These are phyloP conservation scores for Umbilicus rupestris DNA, from an alignment of 164 flowering plant genomes.

Conservation along the genomic window DNA sequence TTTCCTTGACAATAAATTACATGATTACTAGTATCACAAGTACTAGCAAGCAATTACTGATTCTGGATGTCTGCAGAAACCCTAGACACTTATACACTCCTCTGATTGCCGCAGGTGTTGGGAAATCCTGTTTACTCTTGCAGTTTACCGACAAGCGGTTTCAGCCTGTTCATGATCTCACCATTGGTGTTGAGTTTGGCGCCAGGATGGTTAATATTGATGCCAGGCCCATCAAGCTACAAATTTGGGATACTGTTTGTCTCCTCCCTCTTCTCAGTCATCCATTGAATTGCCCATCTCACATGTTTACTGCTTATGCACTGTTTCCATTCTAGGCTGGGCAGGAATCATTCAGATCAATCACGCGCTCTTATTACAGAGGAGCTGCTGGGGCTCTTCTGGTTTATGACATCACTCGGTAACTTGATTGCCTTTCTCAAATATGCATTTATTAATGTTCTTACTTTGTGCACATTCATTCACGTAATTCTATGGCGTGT, in stretches of 20 bases:
- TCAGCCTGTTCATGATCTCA: constrained; percentile 66
- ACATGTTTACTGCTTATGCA: not conserved
- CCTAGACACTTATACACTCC: too few relatives aligned
- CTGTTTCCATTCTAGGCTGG: constrained; percentile 43
- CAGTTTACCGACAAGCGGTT: constrained; percentile 73
- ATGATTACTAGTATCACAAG: not conserved
- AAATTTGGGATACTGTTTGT: constrained; percentile 60
- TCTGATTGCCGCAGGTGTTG: constrained; percentile 35
- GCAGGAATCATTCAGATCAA: constrained; percentile 67
- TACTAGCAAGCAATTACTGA: too few relatives aligned
- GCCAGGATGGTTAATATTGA: constrained; percentile 66
- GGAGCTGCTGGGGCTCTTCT: constrained; percentile 77
- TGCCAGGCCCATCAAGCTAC: constrained; percentile 48
- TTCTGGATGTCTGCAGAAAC: too few relatives aligned
- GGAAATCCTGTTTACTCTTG: constrained; percentile 55
- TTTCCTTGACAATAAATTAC: too few relatives aligned
- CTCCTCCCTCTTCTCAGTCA: too few relatives aligned
- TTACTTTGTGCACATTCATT: too few relatives aligned
- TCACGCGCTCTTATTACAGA: constrained; percentile 69
- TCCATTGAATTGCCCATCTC: too few relatives aligned
- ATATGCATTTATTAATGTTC: not conserved
- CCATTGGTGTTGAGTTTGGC: constrained; percentile 67
- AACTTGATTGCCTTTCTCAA: not conserved
- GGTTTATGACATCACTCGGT: constrained; percentile 78
- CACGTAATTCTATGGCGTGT: not conserved